These are phyloP conservation scores for Echinochloa phyllopogon DNA, from an alignment of 176 grass and related monocot species.

Conservation along the genomic window DNA sequence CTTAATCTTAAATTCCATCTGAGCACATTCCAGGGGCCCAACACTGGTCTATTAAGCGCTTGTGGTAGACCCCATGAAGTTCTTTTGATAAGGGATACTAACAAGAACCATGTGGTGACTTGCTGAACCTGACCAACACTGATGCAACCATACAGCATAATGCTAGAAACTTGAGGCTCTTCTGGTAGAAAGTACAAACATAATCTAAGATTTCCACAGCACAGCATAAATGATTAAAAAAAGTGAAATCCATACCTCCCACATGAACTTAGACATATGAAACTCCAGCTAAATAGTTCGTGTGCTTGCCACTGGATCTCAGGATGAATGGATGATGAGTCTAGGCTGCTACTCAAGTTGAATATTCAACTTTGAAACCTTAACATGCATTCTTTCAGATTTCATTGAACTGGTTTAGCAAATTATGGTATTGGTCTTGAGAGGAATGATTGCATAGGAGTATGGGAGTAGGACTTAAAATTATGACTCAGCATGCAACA, in stretches of 20 bases:
- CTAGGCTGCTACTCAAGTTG: background rate
- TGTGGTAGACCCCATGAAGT: background rate
- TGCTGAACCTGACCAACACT: background rate
- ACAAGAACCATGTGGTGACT: background rate
- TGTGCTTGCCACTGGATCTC: background rate
- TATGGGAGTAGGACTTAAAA: background rate
- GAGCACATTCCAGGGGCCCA: background rate
- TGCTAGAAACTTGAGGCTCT: background rate
- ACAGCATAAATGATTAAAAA: background rate
- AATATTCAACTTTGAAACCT: background rate
- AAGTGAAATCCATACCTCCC: background rate
- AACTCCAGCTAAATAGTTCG: background rate
- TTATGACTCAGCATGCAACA: background rate
- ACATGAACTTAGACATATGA: background rate
- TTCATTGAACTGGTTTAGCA: background rate
- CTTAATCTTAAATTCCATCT: background rate
- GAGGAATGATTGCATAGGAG: background rate
- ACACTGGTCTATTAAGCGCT: background rate
- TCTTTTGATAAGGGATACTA: background rate
- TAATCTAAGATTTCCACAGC: background rate
- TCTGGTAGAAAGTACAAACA: background rate
- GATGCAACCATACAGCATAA: background rate
- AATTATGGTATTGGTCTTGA: background rate
- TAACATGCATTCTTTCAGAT: background rate
- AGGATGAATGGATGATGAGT: background rate